Evolutionary conservation across 2,329 filamentous ascomycete species (phyloP).

Genomic region (Hirsutella rhossiliensis): DNA sequence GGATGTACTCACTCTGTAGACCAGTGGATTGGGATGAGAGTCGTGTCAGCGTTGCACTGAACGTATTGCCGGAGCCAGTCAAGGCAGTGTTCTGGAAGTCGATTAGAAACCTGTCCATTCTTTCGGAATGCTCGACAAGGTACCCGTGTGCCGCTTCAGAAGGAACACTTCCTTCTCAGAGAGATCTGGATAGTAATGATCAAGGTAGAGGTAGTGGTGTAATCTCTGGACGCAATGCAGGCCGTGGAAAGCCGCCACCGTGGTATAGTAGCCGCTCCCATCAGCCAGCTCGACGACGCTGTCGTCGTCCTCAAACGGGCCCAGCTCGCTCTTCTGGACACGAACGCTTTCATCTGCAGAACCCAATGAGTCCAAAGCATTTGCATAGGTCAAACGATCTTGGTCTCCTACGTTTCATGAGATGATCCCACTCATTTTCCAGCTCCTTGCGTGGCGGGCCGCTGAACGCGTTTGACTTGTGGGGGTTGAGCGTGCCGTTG

Average conservation of each 20-base stretch:
- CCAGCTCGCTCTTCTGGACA: neutral
- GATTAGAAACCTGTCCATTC: neutral
- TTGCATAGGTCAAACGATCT: neutral
- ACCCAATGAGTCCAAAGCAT: neutral
- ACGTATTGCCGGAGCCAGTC: conserved; percentile 2
- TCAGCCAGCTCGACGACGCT: neutral
- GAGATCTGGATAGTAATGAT: neutral
- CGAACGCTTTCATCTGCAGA: neutral
- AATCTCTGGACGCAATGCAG: neutral
- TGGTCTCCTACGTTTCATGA: neutral
- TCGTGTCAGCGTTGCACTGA: conserved; percentile 1
- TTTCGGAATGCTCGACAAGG: neutral
- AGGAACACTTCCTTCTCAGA: neutral
- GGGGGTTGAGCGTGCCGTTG: neutral
- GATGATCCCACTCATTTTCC: neutral
- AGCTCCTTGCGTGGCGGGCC: neutral
- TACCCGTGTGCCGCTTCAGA: conserved; percentile 1
- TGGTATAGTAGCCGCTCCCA: conserved; percentile 1
- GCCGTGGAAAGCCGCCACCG: neutral
- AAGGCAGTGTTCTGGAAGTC: neutral
- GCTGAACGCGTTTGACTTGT: neutral
- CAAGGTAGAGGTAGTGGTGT: neutral
- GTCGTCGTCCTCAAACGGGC: neutral
- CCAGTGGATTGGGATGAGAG: conserved; percentile 1
- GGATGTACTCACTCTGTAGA: neutral